These are phyloP conservation scores for Bacterosira constricta DNA, from an alignment of 108 stramenopile species.

Conservation along the genomic window DNA sequence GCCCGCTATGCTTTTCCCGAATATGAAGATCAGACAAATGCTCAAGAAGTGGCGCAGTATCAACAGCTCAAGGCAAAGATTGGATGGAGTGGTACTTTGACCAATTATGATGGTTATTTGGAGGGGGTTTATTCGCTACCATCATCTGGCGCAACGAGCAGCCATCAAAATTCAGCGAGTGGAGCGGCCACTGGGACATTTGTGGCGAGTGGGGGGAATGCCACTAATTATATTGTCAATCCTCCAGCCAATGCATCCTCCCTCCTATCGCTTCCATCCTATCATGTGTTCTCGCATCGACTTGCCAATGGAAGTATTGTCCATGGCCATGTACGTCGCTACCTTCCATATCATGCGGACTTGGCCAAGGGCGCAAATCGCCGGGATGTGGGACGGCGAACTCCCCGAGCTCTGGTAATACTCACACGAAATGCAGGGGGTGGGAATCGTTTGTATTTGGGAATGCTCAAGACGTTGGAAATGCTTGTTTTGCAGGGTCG, in stretches of 20 bases:
- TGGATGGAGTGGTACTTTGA: too few relatives aligned
- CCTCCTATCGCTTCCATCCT: constrained; percentile 25
- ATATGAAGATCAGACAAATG: constrained; percentile 41
- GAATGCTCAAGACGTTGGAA: constrained; percentile 41
- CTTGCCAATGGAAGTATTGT: constrained; percentile 29
- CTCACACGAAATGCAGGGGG: constrained; percentile 48
- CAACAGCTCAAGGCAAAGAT: too few relatives aligned
- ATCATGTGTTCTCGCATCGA: constrained; percentile 39
- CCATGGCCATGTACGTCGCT: constrained; percentile 49
- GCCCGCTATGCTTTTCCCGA: constrained; percentile 47
- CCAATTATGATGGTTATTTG: too few relatives aligned
- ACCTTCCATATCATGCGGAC: constrained; percentile 26
- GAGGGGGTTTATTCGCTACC: too few relatives aligned
- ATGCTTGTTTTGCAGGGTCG: constrained; percentile 13
- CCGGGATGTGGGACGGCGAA: constrained; percentile 46
- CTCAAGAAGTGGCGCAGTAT: not conserved
- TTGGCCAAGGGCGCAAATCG: not conserved
- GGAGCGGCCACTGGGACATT: not conserved
- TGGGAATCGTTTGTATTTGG: constrained; percentile 33
- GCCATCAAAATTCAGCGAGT: too few relatives aligned
- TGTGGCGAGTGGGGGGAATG: not conserved
- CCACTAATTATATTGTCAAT: not conserved
- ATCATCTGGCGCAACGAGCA: too few relatives aligned
- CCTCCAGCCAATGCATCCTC: not conserved
- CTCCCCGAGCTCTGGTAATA: constrained; percentile 43